A percentile compares a stretch with the other conserved stretches of the same genome.
Evolutionary conservation across 768 basidiomycete species (phyloP).

Genomic region (Boletus bicolor): DNA sequence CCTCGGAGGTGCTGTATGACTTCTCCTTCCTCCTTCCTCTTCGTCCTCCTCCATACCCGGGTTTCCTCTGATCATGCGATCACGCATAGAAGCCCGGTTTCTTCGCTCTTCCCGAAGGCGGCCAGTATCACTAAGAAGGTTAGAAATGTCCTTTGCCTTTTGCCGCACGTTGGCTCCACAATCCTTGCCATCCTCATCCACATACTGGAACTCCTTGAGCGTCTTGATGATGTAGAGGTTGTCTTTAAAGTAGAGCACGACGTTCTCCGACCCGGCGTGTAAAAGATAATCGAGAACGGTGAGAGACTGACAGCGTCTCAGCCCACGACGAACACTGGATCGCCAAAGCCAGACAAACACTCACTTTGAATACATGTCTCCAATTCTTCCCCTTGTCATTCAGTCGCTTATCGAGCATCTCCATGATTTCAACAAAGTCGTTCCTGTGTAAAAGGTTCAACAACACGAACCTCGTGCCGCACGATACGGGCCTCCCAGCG

Average conservation of each 20-base stretch:
- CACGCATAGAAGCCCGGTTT: constrained; percentile 85
- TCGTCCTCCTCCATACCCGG: constrained; percentile 37
- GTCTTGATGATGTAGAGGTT: constrained; percentile 99
- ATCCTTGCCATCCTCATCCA: constrained; percentile 95
- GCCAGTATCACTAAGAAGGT: constrained; percentile 80
- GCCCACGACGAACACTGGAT: neutral
- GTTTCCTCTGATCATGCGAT: constrained; percentile 80
- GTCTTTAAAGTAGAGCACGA: constrained; percentile 97
- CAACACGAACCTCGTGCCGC: neutral
- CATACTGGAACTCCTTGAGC: constrained; percentile 95
- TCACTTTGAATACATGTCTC: constrained; percentile 97
- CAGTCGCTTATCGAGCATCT: constrained; percentile 97
- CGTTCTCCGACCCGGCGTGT: constrained; percentile 96
- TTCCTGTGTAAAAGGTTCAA: constrained; percentile 42
- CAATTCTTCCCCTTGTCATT: constrained; percentile 99
- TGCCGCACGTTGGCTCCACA: constrained; percentile 97
- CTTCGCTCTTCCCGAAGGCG: constrained; percentile 85
- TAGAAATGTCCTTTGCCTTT: constrained; percentile 98
- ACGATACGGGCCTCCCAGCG: neutral
- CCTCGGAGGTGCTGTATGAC: constrained; percentile 14
- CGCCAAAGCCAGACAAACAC: constrained; percentile 12
- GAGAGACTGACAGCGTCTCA: constrained; percentile 54
- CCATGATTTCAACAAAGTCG: constrained; percentile 99
- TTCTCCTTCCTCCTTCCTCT: constrained; percentile 4
- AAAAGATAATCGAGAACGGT: constrained; percentile 95